These are phyloP conservation scores for Boletus reticulatus DNA, from an alignment of 768 basidiomycete species.

Conservation along the genomic window DNA sequence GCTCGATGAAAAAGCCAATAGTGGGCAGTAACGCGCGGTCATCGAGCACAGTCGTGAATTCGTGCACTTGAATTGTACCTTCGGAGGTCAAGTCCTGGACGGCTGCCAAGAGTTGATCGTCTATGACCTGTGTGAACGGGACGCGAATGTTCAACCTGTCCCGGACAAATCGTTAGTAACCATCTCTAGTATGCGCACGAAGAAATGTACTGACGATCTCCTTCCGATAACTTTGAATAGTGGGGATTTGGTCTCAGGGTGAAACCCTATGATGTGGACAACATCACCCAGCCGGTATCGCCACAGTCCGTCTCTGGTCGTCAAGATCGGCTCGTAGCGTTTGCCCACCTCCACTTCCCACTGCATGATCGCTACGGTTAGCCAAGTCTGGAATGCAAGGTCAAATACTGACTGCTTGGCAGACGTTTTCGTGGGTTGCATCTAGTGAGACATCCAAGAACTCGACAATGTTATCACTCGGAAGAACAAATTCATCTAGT, in stretches of 20 bases:
- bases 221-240: constrained; percentile 13
- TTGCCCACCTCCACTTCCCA: constrained; percentile 19
- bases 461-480: constrained; percentile 7
- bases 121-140: background rate
- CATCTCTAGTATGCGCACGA: too few species aligned
- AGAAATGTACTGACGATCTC: constrained; percentile 9
- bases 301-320: constrained; percentile 22
- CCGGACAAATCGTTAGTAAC: background rate
- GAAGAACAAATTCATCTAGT: constrained; percentile 9
- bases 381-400: background rate
- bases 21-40: background rate
- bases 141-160: constrained; percentile 10
- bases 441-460: constrained; percentile 17
- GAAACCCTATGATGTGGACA: constrained; percentile 14
- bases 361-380: constrained; percentile 1
- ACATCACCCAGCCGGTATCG: constrained; percentile 21
- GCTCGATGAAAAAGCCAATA: constrained; percentile 15
- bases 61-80: constrained; percentile 4
- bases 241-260: background rate
- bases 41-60: constrained; percentile 17
- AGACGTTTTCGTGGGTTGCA: constrained; percentile 10
- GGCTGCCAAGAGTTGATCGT: constrained; percentile 5
- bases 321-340: constrained; percentile 18
- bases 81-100: background rate
- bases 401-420: constrained; percentile 12